phyloP scores from a whole-genome alignment of 805 yeast genomes.

The Spathaspora hagerdaliae region DNA sequence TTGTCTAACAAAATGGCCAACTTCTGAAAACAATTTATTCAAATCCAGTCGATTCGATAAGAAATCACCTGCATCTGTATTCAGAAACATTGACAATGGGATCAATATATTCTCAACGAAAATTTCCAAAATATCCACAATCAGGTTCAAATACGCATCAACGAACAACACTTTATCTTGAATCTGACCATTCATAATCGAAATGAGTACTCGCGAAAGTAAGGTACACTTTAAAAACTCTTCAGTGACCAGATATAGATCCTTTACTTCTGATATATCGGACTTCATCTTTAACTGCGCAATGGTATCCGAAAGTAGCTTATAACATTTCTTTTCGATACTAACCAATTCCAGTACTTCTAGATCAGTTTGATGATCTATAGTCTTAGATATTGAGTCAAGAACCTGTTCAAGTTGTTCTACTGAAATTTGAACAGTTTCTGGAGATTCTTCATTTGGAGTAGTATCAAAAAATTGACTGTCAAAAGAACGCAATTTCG shows the following conservation, averaged over 20 bases:
- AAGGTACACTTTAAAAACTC: background rate
- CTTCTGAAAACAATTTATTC: background rate
- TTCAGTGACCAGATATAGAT: background rate
- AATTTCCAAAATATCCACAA: conserved; percentile 36
- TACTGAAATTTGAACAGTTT: background rate
- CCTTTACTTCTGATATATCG: background rate
- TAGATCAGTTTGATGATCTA: background rate
- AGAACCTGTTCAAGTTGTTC: conserved; percentile 2
- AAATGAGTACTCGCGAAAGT: conserved; percentile 30
- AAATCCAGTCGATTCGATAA: background rate
- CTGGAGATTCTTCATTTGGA: background rate
- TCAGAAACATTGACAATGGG: conserved; percentile 6
- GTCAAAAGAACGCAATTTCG: background rate
- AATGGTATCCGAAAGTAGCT: background rate
- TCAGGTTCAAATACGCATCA: conserved; percentile 40
- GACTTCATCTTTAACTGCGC: background rate
- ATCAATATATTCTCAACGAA: conserved; percentile 26
- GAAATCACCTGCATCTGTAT: background rate
- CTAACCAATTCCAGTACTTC: background rate
- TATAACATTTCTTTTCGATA: conserved; percentile 3
- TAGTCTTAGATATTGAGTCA: background rate
- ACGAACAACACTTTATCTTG: conserved; percentile 42
- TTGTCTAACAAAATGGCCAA: background rate
- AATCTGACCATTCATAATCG: conserved; percentile 36
- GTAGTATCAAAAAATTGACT: background rate